Percentiles rank a stretch among this genome's conserved stretches.
Evolutionary conservation across 495 filamentous ascomycete species (phyloP).

Genomic region (Penicillium salamii): DNA sequence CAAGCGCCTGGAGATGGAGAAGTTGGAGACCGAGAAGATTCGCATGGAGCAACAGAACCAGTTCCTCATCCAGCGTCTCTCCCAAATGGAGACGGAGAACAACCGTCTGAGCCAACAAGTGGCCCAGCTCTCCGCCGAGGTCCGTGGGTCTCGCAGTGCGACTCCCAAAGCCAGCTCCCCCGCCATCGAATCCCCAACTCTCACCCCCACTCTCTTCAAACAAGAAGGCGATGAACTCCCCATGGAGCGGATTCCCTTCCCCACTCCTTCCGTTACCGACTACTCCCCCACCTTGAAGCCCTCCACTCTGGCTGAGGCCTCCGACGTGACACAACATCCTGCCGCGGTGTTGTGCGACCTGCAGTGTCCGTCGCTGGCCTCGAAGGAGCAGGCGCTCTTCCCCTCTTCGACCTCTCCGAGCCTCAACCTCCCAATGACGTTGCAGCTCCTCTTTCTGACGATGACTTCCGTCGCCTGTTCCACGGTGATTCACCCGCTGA

Average conservation of each 20-base stretch:
- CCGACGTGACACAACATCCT: conserved; percentile 99
- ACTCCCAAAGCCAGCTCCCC: conserved; percentile 39
- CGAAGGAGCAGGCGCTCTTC: conserved; percentile 55
- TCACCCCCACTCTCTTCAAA: conserved; percentile 52
- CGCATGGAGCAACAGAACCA: conserved; percentile 66
- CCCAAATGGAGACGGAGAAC: conserved; percentile 63
- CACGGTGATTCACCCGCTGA: conserved; percentile 66
- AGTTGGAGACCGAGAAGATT: conserved; percentile 72
- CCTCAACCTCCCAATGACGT: conserved; percentile 39
- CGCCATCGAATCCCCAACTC: conserved; percentile 42
- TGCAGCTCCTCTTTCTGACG: conserved; percentile 60
- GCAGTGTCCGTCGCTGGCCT: conserved; percentile 92
- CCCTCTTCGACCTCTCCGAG: conserved; percentile 53
- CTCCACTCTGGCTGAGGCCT: conserved; percentile 61
- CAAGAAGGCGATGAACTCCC: conserved; percentile 52
- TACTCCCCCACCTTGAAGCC: conserved; percentile 50
- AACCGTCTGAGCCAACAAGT: conserved; percentile 63
- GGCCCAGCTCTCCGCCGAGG: conserved; percentile 58
- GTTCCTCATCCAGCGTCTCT: conserved; percentile 63
- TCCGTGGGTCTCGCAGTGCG: conserved; percentile 48
- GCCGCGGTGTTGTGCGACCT: conserved; percentile 99
- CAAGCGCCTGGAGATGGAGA: conserved; percentile 91
- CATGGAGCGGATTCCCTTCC: conserved; percentile 48
- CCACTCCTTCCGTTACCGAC: conserved; percentile 47
- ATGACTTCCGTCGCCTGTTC: conserved; percentile 68